Evolutionary conservation across 2,329 filamentous ascomycete species (phyloP).

Genomic region (Diaporthe citriasiana): DNA sequence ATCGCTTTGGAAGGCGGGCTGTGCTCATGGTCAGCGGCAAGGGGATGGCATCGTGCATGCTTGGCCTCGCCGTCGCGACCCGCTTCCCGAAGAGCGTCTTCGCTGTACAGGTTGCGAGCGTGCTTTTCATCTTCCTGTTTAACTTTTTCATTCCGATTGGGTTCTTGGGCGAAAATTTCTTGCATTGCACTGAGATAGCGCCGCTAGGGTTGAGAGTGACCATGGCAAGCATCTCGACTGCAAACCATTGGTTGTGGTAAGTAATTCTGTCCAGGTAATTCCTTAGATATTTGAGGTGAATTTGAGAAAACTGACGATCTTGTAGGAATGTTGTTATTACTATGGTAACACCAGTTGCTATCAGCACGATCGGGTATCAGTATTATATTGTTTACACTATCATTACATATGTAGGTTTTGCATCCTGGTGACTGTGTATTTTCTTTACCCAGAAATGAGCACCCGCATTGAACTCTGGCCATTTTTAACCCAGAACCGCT

Average conservation of each 20-base stretch:
- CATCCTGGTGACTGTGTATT: conserved; percentile 59
- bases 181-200: conserved; percentile 72
- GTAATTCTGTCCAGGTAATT: conserved; percentile 38
- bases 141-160: conserved; percentile 72
- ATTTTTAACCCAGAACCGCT: background rate
- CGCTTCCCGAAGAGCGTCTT: conserved; percentile 61
- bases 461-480: no score
- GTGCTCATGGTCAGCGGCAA: conserved; percentile 66
- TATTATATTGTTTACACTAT: conserved; percentile 66
- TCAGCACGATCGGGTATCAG: conserved; percentile 64
- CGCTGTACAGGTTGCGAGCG: conserved; percentile 63
- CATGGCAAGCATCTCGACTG: conserved; percentile 70
- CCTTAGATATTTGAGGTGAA: no score
- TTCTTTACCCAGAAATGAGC: conserved; percentile 57
- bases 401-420: conserved; percentile 59
- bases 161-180: conserved; percentile 70
- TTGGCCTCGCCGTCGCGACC: conserved; percentile 65
- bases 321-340: conserved; percentile 59
- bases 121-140: conserved; percentile 71
- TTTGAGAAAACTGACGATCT: background rate
- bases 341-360: conserved; percentile 61
- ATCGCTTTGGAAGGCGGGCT: conserved; percentile 63
- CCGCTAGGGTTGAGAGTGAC: conserved; percentile 65
- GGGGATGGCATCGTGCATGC: conserved; percentile 70
- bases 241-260: conserved; percentile 65